Percentiles rank a stretch among this genome's conserved stretches.
Evolutionary conservation across 208 protist genomes (phyloP).

Genomic region (Crithidia acanthocephali): DNA sequence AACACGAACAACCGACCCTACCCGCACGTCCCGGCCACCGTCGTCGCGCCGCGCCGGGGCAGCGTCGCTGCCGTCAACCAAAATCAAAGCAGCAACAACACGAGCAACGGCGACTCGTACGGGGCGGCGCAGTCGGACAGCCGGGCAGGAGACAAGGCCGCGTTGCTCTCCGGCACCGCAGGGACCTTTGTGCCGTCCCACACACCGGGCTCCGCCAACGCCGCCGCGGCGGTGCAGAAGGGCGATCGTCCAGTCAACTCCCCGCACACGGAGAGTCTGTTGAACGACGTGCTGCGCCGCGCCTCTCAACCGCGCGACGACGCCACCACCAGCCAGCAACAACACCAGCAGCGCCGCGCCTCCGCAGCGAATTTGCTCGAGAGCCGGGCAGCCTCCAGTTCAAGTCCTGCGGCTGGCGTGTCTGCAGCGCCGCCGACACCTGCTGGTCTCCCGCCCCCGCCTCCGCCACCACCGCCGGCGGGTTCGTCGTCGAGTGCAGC

Average conservation of each 20-base stretch:
- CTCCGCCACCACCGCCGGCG: background rate
- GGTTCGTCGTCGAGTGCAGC: background rate
- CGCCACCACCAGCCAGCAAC: background rate
- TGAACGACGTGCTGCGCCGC: slow-evolving; percentile 25
- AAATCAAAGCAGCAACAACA: slow-evolving; percentile 9
- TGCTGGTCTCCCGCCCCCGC: background rate
- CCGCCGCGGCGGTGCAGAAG: background rate
- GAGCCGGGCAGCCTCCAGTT: background rate
- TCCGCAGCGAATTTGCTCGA: slow-evolving; percentile 5
- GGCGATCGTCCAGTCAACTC: slow-evolving; percentile 18
- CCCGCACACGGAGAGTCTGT: slow-evolving; percentile 29
- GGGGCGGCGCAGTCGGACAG: background rate
- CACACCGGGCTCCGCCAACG: slow-evolving; percentile 12
- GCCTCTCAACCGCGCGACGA: background rate
- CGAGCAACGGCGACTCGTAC: background rate
- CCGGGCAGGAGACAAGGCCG: background rate
- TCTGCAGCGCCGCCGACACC: background rate
- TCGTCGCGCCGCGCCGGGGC: slow-evolving; percentile 27
- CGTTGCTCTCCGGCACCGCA: background rate
- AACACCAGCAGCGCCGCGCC: background rate
- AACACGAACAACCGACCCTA: background rate
- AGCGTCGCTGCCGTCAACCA: slow-evolving; percentile 33
- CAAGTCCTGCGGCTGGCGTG: background rate
- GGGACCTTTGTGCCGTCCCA: slow-evolving; percentile 8
- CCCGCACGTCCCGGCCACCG: slow-evolving; percentile 8